A percentile compares a stretch with the other conserved stretches of the same genome.
phyloP scores from a whole-genome alignment of 1,284 basidiomycete genomes.

The Moesziomyces parantarcticus region DNA sequence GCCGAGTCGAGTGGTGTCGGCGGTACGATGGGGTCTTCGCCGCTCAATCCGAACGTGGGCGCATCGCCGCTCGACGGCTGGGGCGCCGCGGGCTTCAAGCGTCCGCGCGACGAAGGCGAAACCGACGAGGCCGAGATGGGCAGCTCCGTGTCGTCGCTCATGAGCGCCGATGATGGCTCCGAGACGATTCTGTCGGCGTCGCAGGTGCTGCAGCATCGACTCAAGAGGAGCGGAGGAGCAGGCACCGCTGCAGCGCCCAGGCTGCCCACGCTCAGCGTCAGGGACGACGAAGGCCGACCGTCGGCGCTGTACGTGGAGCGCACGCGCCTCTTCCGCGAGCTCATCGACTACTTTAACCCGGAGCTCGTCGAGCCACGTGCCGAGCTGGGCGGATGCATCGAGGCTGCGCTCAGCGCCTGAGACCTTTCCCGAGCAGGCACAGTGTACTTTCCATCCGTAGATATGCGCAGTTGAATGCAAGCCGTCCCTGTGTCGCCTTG shows the following conservation, averaged over 20 bases:
- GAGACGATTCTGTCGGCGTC: conserved; percentile 48
- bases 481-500: too few relatives aligned
- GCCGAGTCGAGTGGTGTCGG: background rate
- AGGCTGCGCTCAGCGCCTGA: conserved; percentile 36
- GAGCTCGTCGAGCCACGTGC: conserved; percentile 60
- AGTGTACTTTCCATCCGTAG: background rate
- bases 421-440: background rate
- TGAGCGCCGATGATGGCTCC: conserved; percentile 36
- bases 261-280: conserved; percentile 17
- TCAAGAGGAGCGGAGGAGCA: conserved; percentile 11
- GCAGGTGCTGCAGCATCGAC: conserved; percentile 31
- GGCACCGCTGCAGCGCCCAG: background rate
- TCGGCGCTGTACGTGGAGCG: conserved; percentile 48
- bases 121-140: conserved; percentile 45
- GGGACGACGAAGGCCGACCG: conserved; percentile 35
- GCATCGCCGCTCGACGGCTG: conserved; percentile 5
- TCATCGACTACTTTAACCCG: conserved; percentile 63
- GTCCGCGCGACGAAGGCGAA: conserved; percentile 35
- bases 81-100: conserved; percentile 32
- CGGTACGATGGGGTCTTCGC: conserved; percentile 26
- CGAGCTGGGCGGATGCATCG: conserved; percentile 58
- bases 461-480: background rate
- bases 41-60: conserved; percentile 21
- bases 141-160: conserved; percentile 35
- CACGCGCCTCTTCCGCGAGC: conserved; percentile 57